Evolutionary conservation across 768 basidiomycete species (phyloP), one percentile per base, ranked within the genome.

Genomic region (Psilocybe subaeruginosa): DNA sequence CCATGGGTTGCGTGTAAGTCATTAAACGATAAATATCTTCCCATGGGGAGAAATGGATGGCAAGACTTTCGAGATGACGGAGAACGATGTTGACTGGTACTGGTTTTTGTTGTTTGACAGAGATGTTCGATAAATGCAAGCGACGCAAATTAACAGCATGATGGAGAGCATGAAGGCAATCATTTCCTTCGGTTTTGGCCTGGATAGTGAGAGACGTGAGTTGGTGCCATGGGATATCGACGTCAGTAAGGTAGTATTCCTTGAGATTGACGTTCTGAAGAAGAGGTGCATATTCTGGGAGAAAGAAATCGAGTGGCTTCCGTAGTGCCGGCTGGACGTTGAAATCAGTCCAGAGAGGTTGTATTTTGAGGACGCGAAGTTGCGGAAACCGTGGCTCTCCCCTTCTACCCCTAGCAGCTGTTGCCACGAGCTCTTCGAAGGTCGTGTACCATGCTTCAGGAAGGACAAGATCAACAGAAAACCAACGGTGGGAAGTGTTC

Each of bases 241-340:
- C 62, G 51, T 68, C 68, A 31, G 56, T 60, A 39, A 68, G 63
- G 51, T 68, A 68, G 46, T 68, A 68, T 27, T 65, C 68, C 43
- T 66, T 68, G 27, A 68, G 59, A 35, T 66, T 61, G 33, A 65
- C 46, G n/a, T 64, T 52, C 11, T 31, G 41, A 27, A 68, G 55
- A 9, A 54, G 8, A 1, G 68, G 65, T 1, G 66, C 59, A 43
- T 43, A n/a, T 16, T 43, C 41, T 12, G 58, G 31, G 51, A 61
- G 54, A 30, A 68, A 66, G 1, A 66, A 35, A 9, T 58, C 60
- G 50, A 68, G 59, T 19, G 30, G 61, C 54, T 68, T 66, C 8
- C 68, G 37, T 51, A 39, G 47, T 11, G 61, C 50, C 3, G 60
- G 65, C 1, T 63, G 31, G 6, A 56, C 45, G n/a, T 48, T 30